Evolutionary conservation across 2,329 filamentous ascomycete genomes (phyloP), one percentile per base, ranked within the genome.

Genomic region (Cadophora sp.): DNA sequence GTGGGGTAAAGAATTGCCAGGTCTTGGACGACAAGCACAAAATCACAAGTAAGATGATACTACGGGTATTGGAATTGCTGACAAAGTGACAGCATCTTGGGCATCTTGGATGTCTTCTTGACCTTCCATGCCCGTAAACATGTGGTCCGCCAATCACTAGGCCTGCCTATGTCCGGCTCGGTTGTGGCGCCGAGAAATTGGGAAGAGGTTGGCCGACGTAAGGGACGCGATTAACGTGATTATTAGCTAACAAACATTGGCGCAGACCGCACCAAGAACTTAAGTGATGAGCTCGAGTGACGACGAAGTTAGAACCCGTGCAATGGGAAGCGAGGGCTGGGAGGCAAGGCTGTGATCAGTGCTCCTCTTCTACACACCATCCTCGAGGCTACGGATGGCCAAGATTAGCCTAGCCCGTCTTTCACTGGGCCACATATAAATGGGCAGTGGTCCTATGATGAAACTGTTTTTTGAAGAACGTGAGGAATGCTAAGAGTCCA

Each of bases 231-330:
- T 53, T 26, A 53, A 29, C 50, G 26, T 53, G 50, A 53, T 53
- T 19, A 53, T 53, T 53, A 53, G 50, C 50, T 53, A 53, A 53
- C 12, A 53, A 14, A 29, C 26, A 53, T 53, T 53, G 50, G 50
- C 50, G 50, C 29, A 14, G 26, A 53, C 29, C 14, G 11, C 26
- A 53, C 50, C 26, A 53, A 53, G 50, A 53, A 29, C 4, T 29
- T 53, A 16, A 27, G 50, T 5, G 16, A 43, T 43, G 48, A 27
- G 4, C 27, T 51, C 4, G 9, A 26, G 48, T 51, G 48, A 9
- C 2, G 4, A 12, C 5, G 11, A 26, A 51, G n/a, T 26, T 26
- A 24, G 11, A 14, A 26, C 11, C 14, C 4, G 50, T 27, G 26
- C 50, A 53, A 29, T 53, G 24, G 26, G 50, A 29, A 26, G 29